Base-by-base conservation (phyloP, 352 stramenopile genomes). In the Saprolegnia diclina region DNA sequence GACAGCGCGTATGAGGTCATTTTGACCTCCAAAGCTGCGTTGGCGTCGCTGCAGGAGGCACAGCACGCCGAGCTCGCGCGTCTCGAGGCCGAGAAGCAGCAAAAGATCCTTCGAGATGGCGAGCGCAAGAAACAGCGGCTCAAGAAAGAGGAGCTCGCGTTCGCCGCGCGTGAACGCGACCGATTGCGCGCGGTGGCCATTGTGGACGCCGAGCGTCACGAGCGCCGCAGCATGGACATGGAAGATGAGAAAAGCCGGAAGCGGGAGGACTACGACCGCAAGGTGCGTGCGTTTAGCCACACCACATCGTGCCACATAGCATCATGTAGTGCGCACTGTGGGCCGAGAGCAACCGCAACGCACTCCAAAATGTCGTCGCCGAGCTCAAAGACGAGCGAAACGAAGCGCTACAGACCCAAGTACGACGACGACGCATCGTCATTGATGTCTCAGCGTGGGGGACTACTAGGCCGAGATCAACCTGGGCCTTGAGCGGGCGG, bases 301-400 rank as follows among this genome's bases (percentile, higher is more conserved):
- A 4, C 3, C 3, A 26, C 7, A 7, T 48, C 18, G 35, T 24
- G 1, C 45, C n/a, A 11, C 5, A 21, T 7, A 68, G 4, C 6
- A 13, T 48, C 22, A 14, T 24, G 19, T 62, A 45, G 26, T 54
- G 45, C 16, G 46, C 38, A 4, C 50, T 62, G 42, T 69, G 63
- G 63, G 42, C 18, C 1, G 63, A 57, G 2, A 63, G 42, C 7
- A 69, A 69, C 37, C 18, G 21, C 19, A 54, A 62, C 22, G 63
- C 63, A 11, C 63, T 69, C 13, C 21, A 26, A n/a, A 69, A 21
- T 13, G 63, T 35, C 2, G 29, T 69, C n/a, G 63, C 53, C 5
- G 63, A 24, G 26, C 35, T 69, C 26, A n/a, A 69, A 11, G 63
- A 69, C 40, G 63, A 69, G 26, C 44, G 63, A 38, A 45, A 62